Base-by-base conservation (phyloP, 2,329 filamentous ascomycete species). In the Emericellopsis cladophorae region DNA sequence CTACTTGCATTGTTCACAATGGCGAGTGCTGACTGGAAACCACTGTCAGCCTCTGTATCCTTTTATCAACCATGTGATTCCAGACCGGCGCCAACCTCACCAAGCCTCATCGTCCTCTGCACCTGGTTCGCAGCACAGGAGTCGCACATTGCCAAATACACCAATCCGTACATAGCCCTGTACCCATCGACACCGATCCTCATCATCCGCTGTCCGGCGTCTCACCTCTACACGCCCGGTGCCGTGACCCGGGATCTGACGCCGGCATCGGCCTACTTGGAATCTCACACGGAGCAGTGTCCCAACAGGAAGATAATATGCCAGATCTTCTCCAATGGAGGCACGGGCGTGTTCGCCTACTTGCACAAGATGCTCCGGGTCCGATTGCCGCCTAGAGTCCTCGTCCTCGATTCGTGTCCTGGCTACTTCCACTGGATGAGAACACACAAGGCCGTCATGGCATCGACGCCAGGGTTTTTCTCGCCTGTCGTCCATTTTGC, bases 321-420 rank as follows among this genome's bases (percentile, higher is more conserved):
- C 11, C 71, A 74, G 46, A 44, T 64, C 29, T 73, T 74, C 49
- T 74, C 70, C 32, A 74, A 75, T 46, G 70, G 70, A 40, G 72
- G 71, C 37, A 57, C 63, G 21, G 59, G 60, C 40, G 62, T 62
- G 26, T 60, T 67, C 15, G 53, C 53, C 23, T 48, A 55, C 11
- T 66, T 62, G 41, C 50, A 47, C 31, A 44, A 50, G 16, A 45
- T 51, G 24, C 48, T 56, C 1, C 46, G 38, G 1, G 23, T 70
- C 39, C 18, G 51, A 3, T 54, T 70, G 40, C 68, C 68, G 24
- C 51, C 57, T 7, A 63, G 71, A 45, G 55, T 63, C 6, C 57
- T 62, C 16, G 48, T 72, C 10, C 62, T 68, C 46, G 70, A 74
- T 50, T 70, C 70, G 1, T 63, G 62, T 18, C 68, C 70, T 1